Base-by-base conservation (phyloP, 306 rosid genomes). In the Vigna reflexopilosa region DNA sequence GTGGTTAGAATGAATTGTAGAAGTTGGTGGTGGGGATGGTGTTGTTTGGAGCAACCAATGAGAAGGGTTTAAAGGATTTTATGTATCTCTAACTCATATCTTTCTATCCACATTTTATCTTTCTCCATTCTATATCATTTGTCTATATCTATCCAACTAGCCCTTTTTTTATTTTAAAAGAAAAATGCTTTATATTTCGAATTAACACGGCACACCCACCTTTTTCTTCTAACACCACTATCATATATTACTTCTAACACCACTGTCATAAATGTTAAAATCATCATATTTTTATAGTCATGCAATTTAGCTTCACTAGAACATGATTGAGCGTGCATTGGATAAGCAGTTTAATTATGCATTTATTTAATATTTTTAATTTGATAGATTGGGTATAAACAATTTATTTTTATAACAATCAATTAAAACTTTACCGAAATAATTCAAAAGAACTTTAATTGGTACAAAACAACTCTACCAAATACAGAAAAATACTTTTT, bases 101-200 rank as follows among this genome's bases (percentile, higher is more conserved):
- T 71, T 84, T 87, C 82, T 90, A 90, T 92, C 97, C 91, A 61
- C 86, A 91, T 85, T 80, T 86, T 92, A 85, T 92, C 97, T 79
- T 49, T 84, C 15, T 54, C 62, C 48, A 62, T n/a, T 24, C 61
- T 9, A 45, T 9, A 45, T 51, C 34, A 19, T 44, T 58, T 61
- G 14, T 42, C 47, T 42, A 9, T 42, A 42, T 42, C 12, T 47
- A 17, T 50, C 30, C 28, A 30, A 15, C 34, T 36, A 4, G 47
- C 7, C 15, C n/a, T 3, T 5, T 12, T 20, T 50, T 24, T 9
- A 49, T 42, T 36, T 6, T 28, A 45, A 7, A 26, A 26, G 2
- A 2, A 26, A 26, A 2, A 26, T 20, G 8, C 15, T 20, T 6
- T 56, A 7, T 40, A 56, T 6, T 61, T 73, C 67, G 55, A 72